phyloP scores from a whole-genome alignment of 2,329 filamentous ascomycete species.

The Pleoardoris graminearum region DNA sequence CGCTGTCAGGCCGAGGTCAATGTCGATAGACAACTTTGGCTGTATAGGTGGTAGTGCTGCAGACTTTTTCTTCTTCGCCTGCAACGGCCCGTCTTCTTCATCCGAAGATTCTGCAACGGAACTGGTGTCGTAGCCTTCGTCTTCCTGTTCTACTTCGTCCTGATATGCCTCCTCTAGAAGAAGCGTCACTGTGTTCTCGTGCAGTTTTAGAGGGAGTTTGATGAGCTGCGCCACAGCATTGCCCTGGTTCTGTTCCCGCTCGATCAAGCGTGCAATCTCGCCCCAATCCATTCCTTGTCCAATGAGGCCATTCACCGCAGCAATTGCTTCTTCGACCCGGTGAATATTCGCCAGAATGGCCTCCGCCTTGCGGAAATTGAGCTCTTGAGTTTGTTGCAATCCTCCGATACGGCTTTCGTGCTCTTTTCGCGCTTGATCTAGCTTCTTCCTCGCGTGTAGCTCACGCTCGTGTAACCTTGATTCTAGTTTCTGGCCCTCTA shows the following conservation, averaged over 20 bases:
- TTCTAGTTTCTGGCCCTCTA: slow-evolving; percentile 91
- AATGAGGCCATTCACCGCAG: slow-evolving; percentile 89
- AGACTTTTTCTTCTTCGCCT: slow-evolving; percentile 54
- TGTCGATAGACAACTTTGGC: slow-evolving; percentile 70
- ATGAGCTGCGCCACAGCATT: slow-evolving; percentile 90
- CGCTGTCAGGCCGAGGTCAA: slow-evolving; percentile 78
- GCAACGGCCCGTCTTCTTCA: slow-evolving; percentile 54
- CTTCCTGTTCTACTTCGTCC: slow-evolving; percentile 64
- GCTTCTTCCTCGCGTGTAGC: slow-evolving; percentile 75
- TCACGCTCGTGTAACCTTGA: slow-evolving; percentile 82
- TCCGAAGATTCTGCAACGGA: slow-evolving; percentile 63
- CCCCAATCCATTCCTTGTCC: slow-evolving; percentile 97
- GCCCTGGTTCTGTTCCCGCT: slow-evolving; percentile 76
- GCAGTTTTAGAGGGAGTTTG: slow-evolving; percentile 80
- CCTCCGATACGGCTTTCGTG: slow-evolving; percentile 84
- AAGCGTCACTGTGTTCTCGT: slow-evolving; percentile 87
- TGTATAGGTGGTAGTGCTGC: slow-evolving; percentile 42
- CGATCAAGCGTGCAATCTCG: slow-evolving; percentile 83
- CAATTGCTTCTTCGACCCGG: slow-evolving; percentile 88
- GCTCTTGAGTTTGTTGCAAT: slow-evolving; percentile 75
- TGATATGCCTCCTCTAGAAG: slow-evolving; percentile 71
- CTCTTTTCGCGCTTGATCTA: slow-evolving; percentile 81
- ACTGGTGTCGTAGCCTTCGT: slow-evolving; percentile 61
- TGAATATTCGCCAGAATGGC: slow-evolving; percentile 91
- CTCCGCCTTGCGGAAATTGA: slow-evolving; percentile 85